Conservation (phyloP, 1,139 yeast genomes). For the Yamadazyma oceani region DNA sequence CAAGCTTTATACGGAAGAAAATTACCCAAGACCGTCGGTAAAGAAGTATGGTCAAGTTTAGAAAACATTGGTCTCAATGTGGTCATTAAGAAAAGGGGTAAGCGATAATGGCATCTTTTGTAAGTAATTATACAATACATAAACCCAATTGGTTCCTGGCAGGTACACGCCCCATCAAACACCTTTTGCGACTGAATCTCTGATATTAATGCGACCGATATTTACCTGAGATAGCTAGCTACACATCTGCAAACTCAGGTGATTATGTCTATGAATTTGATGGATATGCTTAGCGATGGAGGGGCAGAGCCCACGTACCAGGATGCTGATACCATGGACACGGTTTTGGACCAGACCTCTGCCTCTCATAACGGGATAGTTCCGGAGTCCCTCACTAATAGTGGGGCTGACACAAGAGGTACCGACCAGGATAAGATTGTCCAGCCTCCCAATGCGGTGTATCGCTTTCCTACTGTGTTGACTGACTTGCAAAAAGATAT, state of each 20-base stretch:
- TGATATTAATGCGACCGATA: no score
- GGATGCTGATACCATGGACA: conserved; percentile 10
- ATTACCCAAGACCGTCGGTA: conserved; percentile 64
- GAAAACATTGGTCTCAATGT: conserved; percentile 48
- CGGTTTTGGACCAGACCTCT: conserved; percentile 10
- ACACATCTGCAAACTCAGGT: no score
- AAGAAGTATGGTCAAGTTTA: conserved; percentile 65
- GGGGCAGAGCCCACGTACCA: conserved; percentile 16
- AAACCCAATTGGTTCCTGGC: no score
- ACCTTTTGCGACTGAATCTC: no score
- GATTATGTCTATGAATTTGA: conserved; percentile 32
- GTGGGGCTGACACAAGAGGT: no score
- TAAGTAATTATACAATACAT: neutral
- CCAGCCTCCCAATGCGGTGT: conserved; percentile 29
- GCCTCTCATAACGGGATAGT: no score
- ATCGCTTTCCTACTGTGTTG: conserved; percentile 55
- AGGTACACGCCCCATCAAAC: no score
- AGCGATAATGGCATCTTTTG: conserved; percentile 13
- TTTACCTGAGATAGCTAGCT: no score
- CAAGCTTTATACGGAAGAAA: conserved; percentile 94
- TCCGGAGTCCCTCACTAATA: no score
- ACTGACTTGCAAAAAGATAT: conserved; percentile 58
- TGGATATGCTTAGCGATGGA: conserved; percentile 34
- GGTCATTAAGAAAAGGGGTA: conserved; percentile 36
- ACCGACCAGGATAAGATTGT: neutral